A percentile compares a stretch with the other conserved stretches of the same genome.
phyloP scores from a whole-genome alignment of 257 asterid genomes.

The Fraxinus pennsylvanica region DNA sequence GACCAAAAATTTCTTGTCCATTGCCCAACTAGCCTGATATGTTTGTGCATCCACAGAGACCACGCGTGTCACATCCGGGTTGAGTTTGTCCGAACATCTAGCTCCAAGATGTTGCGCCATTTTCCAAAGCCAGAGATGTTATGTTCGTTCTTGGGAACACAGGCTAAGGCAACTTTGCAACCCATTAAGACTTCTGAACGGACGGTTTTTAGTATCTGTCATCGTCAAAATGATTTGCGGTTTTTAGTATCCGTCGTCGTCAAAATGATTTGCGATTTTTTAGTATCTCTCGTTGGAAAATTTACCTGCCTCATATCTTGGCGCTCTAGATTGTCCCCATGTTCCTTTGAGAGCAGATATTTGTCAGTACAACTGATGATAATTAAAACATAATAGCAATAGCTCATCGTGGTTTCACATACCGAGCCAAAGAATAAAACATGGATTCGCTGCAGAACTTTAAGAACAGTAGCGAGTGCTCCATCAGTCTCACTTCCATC shows the following conservation, averaged over 20 bases:
- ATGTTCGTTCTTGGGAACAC: constrained; percentile 48
- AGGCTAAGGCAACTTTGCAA: constrained; percentile 58
- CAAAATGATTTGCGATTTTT: too few species aligned
- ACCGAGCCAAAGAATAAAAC: constrained; percentile 56
- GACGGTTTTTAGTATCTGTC: constrained; percentile 53
- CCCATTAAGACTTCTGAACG: constrained; percentile 58
- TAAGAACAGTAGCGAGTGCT: constrained; percentile 67
- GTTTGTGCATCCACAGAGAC: constrained; percentile 65
- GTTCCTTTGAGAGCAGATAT: constrained; percentile 42
- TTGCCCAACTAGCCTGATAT: constrained; percentile 63
- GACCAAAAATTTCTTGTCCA: constrained; percentile 55
- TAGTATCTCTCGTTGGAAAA: background rate
- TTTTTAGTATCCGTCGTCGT: background rate
- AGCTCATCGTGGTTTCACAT: background rate
- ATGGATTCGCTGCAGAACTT: constrained; percentile 63
- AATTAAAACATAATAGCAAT: background rate
- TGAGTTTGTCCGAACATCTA: constrained; percentile 31
- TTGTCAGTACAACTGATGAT: constrained; percentile 3
- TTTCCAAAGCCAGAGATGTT: constrained; percentile 61
- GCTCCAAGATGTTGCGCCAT: constrained; percentile 70
- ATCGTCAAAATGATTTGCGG: too few species aligned
- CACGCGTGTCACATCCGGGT: constrained; percentile 59
- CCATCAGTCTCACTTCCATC: constrained; percentile 74
- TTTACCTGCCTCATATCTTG: constrained; percentile 81
- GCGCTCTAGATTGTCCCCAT: constrained; percentile 45